Base-by-base conservation (phyloP, 257 asterid species). In the Nicotiana tabacum region DNA sequence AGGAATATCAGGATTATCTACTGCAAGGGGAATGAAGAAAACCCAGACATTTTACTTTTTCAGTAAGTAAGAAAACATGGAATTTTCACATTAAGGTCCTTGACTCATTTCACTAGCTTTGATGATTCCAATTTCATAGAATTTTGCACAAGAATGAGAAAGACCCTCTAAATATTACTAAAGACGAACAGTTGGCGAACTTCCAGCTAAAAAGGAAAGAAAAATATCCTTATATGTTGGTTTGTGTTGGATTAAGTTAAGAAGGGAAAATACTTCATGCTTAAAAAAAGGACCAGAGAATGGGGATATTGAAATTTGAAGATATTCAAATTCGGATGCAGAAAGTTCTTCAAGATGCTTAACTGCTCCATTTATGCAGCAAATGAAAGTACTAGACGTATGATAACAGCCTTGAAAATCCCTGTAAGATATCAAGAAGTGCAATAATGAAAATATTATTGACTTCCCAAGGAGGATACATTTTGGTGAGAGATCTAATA, bases 291-390 rank as follows among this genome's bases (percentile, higher is more conserved):
- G 77, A n/a, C 12, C 15, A 39, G 57, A 39, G 78, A 43, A 39
- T 70, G 58, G n/a, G 18, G 78, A 70, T 18, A 2, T 68, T 39
- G 11, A 70, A 70, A 70, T 9, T 70, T 70, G 33, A 69, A 69
- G 57, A 70, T n/a, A 70, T 70, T 70, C 21, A 69, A 69, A 69
- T 39, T 32, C 35, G 21, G 57, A 70, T 70, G n/a, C 58, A n/a
- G 78, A 70, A 70, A 70, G 78, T 70, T 39, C 78, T 70, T 39
- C 78, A 70, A 70, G 35, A 70, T 11, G 78, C 43, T 43, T 70
- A 70, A 70, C 6, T 9, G n/a, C 78, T 39, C 17, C 58, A 70
- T 39, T 70, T 39, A 70, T 21, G 78, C 30, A 70, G 78, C 35
- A 70, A 48, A 70, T 39, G 15, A 32, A 70, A 39, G 35, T 70